Conservation (phyloP, 192 early-diverging fungal genomes). For the Dissophora ornata region DNA sequence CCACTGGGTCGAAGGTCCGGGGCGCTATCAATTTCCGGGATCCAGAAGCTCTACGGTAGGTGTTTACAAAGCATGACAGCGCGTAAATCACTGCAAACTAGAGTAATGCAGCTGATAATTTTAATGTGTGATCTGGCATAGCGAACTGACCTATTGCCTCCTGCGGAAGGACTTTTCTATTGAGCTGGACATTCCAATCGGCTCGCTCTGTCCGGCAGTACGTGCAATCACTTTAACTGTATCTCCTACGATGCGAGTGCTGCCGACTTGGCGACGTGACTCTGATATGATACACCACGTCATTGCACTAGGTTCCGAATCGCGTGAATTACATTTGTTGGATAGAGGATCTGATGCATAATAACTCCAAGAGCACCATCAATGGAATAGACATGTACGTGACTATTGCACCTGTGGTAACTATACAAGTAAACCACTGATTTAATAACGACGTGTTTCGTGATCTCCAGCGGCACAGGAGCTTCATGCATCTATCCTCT, state of each 20-base stretch:
- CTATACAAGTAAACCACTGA: too few species aligned
- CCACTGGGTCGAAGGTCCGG: not conserved
- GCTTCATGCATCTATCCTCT: constrained; percentile 94
- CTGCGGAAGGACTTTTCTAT: constrained; percentile 72
- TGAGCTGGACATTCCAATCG: constrained; percentile 73
- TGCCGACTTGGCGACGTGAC: too few species aligned
- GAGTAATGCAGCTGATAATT: too few species aligned
- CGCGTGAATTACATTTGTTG: constrained; percentile 78
- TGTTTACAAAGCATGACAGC: not conserved
- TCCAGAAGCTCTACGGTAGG: constrained; percentile 69
- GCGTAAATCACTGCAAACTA: too few species aligned
- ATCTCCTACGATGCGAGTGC: not conserved
- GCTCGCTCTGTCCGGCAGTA: constrained; percentile 76
- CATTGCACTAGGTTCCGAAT: constrained; percentile 38
- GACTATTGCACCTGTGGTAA: too few species aligned
- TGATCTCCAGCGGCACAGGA: constrained; percentile 76
- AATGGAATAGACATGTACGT: constrained; percentile 75
- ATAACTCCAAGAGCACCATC: constrained; percentile 17
- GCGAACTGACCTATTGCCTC: constrained; percentile 70
- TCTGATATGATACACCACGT: too few species aligned
- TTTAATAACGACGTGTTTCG: too few species aligned
- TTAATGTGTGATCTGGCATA: too few species aligned
- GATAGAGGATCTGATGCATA: constrained; percentile 70
- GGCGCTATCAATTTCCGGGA: constrained; percentile 72
- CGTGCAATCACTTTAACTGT: not conserved